Base-by-base conservation (phyloP, 2,329 filamentous ascomycete species). In the Ophiostoma tasmaniense region DNA sequence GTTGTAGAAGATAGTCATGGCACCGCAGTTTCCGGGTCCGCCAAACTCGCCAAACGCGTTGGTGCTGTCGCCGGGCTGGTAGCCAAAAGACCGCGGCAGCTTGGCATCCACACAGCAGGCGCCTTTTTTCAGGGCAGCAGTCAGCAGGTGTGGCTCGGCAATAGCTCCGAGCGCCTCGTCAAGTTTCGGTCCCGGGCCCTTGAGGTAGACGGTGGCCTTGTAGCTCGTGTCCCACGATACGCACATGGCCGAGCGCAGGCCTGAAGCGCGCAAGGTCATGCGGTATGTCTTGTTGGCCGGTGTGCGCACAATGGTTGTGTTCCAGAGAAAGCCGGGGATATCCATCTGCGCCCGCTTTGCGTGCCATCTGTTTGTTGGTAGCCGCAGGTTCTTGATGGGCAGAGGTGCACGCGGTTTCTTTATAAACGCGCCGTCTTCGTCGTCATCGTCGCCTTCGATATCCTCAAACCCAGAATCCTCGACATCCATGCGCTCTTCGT, bases 311-410 rank as follows among this genome's bases (percentile, higher is more conserved):
- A 98, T 81, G 0, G 92, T 87, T 78, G 97, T 97, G 55, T 93
- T 86, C 95, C 95, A 99, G n/a, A 95, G 79, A 2, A 92, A 90
- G 62, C 90, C 84, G 66, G 86, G 0, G 91, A 90, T 8, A 0
- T 93, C 93, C 91, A 99, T 96, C 71, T 86, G 90, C 28, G 95
- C 92, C 70, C 95, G 84, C 78, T 99, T 99, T 2, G 94, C 89
- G 79, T 97, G 93, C 85, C 91, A 99, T 72, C 96, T 80, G 77
- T 99, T 95, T 7, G 95, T 98, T 0, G 95, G 95, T 20, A 99
- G 82, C 92, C 94, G 97, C 2, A 91, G 93, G 81, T 98, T 98
- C 77, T 91, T 84, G 64, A 89, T 81, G 76, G 98, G 94, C 39
- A 95, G 88, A 79, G 87, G 76, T 89, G 89, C 73, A 91, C 77